Conservation (phyloP, 2,329 filamentous ascomycete genomes). For the Coniella lustricola region DNA sequence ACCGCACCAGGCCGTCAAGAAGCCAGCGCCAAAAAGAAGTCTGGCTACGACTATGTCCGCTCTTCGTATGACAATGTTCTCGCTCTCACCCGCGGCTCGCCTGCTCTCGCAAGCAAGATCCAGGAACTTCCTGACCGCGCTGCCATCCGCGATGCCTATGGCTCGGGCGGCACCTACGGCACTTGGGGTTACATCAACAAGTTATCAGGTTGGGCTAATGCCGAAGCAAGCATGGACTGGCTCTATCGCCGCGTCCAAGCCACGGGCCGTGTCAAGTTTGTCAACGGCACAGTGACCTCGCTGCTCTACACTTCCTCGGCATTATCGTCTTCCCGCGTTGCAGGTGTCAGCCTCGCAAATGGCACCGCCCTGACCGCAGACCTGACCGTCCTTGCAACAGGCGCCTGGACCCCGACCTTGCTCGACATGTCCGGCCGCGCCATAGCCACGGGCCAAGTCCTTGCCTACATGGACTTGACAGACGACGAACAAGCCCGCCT, state of each 20-base stretch:
- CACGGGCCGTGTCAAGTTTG: constrained; percentile 49
- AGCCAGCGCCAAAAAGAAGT: constrained; percentile 31
- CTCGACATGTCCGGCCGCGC: constrained; percentile 71
- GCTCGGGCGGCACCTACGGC: constrained; percentile 47
- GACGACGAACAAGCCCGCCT: constrained; percentile 62
- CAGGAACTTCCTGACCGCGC: constrained; percentile 36
- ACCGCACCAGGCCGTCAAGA: not conserved
- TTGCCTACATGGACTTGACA: constrained; percentile 72
- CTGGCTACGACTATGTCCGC: constrained; percentile 51
- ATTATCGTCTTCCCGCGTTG: constrained; percentile 19
- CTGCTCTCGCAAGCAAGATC: constrained; percentile 33
- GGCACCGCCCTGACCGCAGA: constrained; percentile 43
- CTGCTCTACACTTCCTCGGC: no score
- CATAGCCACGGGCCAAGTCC: constrained; percentile 72
- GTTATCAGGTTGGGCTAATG: constrained; percentile 73
- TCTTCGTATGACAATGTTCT: constrained; percentile 56
- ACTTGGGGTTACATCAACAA: constrained; percentile 68
- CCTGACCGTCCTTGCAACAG: constrained; percentile 72
- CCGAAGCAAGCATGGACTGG: constrained; percentile 62
- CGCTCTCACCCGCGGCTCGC: constrained; percentile 33
- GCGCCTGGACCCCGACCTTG: constrained; percentile 77
- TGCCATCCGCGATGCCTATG: constrained; percentile 38
- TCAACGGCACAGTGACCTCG: constrained; percentile 40
- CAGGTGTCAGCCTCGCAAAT: constrained; percentile 41
- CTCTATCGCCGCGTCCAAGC: constrained; percentile 47